Percentiles rank a stretch among this genome's conserved stretches.
phyloP scores from a whole-genome alignment of 2,329 filamentous ascomycete species.

The Macrophomina phaseolina region DNA sequence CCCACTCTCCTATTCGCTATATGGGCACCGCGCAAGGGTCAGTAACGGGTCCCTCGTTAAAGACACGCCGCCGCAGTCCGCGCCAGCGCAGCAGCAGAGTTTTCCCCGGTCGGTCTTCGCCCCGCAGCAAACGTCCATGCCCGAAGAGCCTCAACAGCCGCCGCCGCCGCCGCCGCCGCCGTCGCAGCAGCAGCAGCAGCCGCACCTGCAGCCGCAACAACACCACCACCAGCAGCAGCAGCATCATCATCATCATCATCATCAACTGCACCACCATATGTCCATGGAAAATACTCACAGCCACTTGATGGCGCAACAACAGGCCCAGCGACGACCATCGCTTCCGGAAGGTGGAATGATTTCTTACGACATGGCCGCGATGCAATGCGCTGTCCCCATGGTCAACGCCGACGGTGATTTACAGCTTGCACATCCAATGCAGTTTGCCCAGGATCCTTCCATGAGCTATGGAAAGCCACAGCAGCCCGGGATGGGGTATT shows the following conservation, averaged over 20 bases:
- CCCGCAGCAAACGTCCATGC: constrained; percentile 39
- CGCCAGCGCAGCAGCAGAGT: constrained; percentile 55
- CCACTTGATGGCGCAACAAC: constrained; percentile 9
- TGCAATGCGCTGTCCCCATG: constrained; percentile 30
- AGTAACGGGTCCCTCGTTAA: constrained; percentile 39
- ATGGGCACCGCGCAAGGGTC: constrained; percentile 14
- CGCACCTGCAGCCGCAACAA: not conserved
- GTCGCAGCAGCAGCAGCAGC: not conserved
- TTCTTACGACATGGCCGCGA: constrained; percentile 26
- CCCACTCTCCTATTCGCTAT: constrained; percentile 38
- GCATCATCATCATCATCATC: constrained; percentile 5
- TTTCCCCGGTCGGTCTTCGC: constrained; percentile 40
- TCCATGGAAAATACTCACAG: constrained; percentile 16
- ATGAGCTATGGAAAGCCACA: constrained; percentile 14
- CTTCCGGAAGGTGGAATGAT: constrained; percentile 29
- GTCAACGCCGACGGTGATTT: constrained; percentile 30
- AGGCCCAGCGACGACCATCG: constrained; percentile 27
- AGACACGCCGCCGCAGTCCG: constrained; percentile 58
- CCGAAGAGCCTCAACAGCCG: constrained; percentile 40
- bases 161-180: not conserved
- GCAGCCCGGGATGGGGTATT: constrained; percentile 5
- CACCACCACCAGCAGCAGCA: not conserved
- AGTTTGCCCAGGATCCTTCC: constrained; percentile 27
- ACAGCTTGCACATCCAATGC: constrained; percentile 30
- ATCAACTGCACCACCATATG: constrained; percentile 11